These are phyloP conservation scores for Auriscalpium vulgare DNA, from an alignment of 768 basidiomycete species.

Conservation along the genomic window DNA sequence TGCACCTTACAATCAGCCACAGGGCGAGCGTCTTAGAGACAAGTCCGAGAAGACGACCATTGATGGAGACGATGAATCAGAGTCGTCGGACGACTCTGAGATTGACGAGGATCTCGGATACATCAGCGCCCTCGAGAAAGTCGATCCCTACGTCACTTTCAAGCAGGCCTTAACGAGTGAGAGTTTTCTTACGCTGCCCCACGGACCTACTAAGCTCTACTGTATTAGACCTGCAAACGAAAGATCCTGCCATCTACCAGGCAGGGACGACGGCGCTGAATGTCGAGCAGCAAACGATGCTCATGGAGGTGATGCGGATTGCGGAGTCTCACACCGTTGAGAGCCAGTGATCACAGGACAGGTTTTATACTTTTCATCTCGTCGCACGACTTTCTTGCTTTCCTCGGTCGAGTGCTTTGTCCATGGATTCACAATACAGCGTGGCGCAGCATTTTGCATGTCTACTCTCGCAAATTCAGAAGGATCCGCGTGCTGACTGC, in stretches of 20 bases:
- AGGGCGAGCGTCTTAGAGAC: slow-evolving; percentile 71
- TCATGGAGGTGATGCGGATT: slow-evolving; percentile 76
- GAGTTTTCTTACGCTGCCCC: slow-evolving; percentile 12
- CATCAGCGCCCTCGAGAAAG: slow-evolving; percentile 73
- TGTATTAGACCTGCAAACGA: slow-evolving; percentile 61
- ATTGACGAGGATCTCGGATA: slow-evolving; percentile 82
- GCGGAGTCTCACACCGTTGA: background rate
- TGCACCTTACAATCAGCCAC: background rate
- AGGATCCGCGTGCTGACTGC: too few relatives aligned
- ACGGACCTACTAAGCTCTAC: background rate
- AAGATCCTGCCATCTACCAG: slow-evolving; percentile 62
- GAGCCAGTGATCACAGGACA: background rate
- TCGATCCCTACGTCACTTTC: slow-evolving; percentile 74
- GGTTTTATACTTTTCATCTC: too few relatives aligned
- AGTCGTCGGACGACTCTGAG: slow-evolving; percentile 39
- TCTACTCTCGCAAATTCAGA: too few relatives aligned
- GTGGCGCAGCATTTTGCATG: too few relatives aligned
- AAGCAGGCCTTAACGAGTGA: slow-evolving; percentile 69
- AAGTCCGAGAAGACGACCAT: slow-evolving; percentile 37
- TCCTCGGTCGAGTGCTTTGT: too few relatives aligned
- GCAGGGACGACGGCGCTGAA: slow-evolving; percentile 62
- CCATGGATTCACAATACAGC: too few relatives aligned
- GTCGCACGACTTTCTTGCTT: too few relatives aligned
- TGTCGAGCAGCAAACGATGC: slow-evolving; percentile 68
- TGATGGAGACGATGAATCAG: slow-evolving; percentile 26